A percentile compares a stretch with the other conserved stretches of the same genome.
Conservation (phyloP, 176 grass and related monocot genomes). For the Otatea glauca region DNA sequence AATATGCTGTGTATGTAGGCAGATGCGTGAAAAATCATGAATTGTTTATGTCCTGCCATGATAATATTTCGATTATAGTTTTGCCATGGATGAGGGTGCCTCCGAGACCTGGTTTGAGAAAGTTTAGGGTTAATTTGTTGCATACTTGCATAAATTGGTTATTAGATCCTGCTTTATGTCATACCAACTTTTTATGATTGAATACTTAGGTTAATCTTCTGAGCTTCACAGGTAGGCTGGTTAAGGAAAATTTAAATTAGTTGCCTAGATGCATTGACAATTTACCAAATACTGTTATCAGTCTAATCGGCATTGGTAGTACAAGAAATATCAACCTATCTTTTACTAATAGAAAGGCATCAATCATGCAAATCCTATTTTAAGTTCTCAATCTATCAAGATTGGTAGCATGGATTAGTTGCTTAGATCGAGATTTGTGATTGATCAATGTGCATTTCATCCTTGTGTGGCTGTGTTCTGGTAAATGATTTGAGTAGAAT, state of each 20-base stretch:
- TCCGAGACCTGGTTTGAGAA: neutral
- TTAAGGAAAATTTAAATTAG: neutral
- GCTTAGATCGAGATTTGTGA: constrained; percentile 17
- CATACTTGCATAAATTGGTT: neutral
- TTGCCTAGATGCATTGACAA: constrained; percentile 21
- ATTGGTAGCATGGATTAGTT: neutral
- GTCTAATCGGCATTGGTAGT: neutral
- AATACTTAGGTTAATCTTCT: neutral
- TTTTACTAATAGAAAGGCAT: neutral
- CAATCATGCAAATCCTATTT: constrained; percentile 9
- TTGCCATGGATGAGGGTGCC: neutral
- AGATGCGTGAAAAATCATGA: neutral
- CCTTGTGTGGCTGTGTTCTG: neutral
- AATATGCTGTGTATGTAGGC: neutral
- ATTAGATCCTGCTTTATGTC: neutral
- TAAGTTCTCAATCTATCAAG: neutral
- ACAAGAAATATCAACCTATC: neutral
- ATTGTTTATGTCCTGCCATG: neutral
- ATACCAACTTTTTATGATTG: neutral
- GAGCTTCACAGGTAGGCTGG: neutral
- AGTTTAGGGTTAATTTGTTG: neutral
- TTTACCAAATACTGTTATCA: neutral
- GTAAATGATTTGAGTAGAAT: neutral
- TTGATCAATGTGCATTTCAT: neutral
- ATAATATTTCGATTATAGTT: neutral